phyloP scores from a whole-genome alignment of 2,329 filamentous ascomycete species.

The Ophiostoma himal-ulmi region DNA sequence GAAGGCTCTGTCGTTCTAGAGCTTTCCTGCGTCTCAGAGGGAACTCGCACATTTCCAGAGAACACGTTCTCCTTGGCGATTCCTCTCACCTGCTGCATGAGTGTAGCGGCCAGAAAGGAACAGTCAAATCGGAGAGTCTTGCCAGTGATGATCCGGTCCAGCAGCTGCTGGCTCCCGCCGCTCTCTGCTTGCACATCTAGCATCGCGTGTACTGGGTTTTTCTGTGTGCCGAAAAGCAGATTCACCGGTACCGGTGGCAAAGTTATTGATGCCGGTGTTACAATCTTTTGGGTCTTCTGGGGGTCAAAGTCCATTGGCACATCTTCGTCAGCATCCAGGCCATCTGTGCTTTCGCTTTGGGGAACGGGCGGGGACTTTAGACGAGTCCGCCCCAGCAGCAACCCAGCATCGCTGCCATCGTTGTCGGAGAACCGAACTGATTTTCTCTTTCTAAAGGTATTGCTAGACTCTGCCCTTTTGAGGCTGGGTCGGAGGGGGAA shows the following conservation, averaged over 20 bases:
- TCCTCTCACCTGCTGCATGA: conserved; percentile 23
- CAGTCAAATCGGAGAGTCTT: conserved; percentile 31
- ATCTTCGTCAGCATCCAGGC: not conserved
- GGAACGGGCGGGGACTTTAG: conserved; percentile 7
- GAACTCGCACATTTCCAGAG: conserved; percentile 28
- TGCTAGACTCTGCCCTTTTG: not conserved
- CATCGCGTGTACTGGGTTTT: conserved; percentile 25
- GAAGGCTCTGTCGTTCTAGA: not conserved
- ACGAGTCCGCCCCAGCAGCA: not conserved
- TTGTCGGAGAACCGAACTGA: conserved; percentile 35
- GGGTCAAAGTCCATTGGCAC: not conserved
- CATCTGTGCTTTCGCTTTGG: not conserved
- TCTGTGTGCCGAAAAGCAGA: conserved; percentile 15
- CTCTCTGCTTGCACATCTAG: conserved; percentile 29
- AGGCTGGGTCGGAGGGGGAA: not conserved
- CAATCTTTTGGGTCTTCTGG: not conserved
- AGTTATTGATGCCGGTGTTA: not conserved
- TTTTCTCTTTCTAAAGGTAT: conserved; percentile 27
- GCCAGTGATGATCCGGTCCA: conserved; percentile 26
- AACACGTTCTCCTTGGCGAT: conserved; percentile 27
- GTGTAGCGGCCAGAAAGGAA: conserved; percentile 30
- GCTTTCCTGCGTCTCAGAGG: not conserved
- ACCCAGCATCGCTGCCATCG: conserved; percentile 16
- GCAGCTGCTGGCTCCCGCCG: not conserved
- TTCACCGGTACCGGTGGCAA: not conserved